Evolutionary conservation across 2,329 filamentous ascomycete genomes (phyloP), one percentile per base, ranked within the genome.

Genomic region (Cladosporium oxysporum): DNA sequence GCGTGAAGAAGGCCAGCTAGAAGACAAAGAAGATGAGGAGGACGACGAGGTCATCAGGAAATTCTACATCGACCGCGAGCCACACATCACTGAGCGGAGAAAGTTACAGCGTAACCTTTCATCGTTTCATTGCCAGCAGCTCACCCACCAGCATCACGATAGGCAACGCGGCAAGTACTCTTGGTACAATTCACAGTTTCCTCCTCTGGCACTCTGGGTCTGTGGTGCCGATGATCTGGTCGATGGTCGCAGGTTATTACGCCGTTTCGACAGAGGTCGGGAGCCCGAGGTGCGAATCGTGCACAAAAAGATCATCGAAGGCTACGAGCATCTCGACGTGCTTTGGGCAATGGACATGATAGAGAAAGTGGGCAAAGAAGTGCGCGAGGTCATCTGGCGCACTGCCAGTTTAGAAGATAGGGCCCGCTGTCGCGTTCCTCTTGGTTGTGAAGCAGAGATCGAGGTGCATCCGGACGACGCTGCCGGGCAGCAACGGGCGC

Each of bases 321-420:
- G 90, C 57, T 96, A 97, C 76, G 94, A 97, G 79, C 94, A 98
- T 78, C 84, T 98, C 5, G 94, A 97, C 79, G 92, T 97, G 1
- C 88, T 98, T 44, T 97, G 94, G 94, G 93, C 93, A 0, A 92
- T 97, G 83, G 93, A 97, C 74, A 88, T 88, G 0, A 87, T 93
- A 18, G 89, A 94, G 58, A 87, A 94, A 76, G 91, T 97, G 0
- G 95, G 93, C 5, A 84, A 82, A 65, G 93, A 96, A 79, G 82
- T 97, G 0, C 85, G 88, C 33, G 89, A 94, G 72, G 89, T 96
- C 16, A 78, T 97, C 14, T 97, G 93, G 93, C 88, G 88, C 77
- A 96, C 92, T 1, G 82, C 84, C 64, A 77, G 83, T 3, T 77
- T 80, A 23, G 79, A 82, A 81, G 88, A 80, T 41, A 87, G 87